Evolutionary conservation across 1,284 basidiomycete species (phyloP).

Genomic region (Microbotryum violaceum): DNA sequence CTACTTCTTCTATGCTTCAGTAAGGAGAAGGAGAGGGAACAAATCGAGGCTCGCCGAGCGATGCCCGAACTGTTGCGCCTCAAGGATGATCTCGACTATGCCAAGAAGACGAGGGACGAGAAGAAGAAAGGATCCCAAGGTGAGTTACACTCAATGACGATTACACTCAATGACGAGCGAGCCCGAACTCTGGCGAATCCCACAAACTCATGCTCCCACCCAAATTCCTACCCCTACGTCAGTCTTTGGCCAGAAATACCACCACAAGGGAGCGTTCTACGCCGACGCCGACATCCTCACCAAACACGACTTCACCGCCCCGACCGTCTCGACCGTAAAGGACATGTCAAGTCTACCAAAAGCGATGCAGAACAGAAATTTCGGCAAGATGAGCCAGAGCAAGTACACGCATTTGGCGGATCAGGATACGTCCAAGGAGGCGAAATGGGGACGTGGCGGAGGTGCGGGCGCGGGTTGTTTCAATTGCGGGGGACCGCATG

Average conservation of each 20-base stretch:
- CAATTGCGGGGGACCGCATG: constrained; percentile 50
- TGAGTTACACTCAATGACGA: not conserved
- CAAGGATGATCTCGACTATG: constrained; percentile 80
- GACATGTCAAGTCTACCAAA: constrained; percentile 80
- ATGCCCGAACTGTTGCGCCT: constrained; percentile 86
- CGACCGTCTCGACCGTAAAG: constrained; percentile 67
- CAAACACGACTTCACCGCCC: constrained; percentile 76
- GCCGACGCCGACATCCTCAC: constrained; percentile 76
- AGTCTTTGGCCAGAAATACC: constrained; percentile 94
- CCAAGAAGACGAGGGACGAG: constrained; percentile 66
- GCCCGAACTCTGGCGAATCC: too few species aligned
- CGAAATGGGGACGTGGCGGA: constrained; percentile 31
- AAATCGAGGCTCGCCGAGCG: constrained; percentile 79
- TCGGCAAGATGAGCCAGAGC: constrained; percentile 82
- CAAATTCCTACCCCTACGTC: not conserved
- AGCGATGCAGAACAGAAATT: constrained; percentile 96
- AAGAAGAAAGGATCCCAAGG: constrained; percentile 69
- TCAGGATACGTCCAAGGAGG: constrained; percentile 72
- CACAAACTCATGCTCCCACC: not conserved
- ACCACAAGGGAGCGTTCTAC: constrained; percentile 98
- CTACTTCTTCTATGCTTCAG: not conserved
- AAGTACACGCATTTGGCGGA: constrained; percentile 91
- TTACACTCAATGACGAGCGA: too few species aligned
- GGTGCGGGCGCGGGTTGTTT: constrained; percentile 59
- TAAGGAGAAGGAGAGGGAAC: constrained; percentile 60